Conservation (phyloP, 441 rosid species). For the Adansonia madagascariensis region DNA sequence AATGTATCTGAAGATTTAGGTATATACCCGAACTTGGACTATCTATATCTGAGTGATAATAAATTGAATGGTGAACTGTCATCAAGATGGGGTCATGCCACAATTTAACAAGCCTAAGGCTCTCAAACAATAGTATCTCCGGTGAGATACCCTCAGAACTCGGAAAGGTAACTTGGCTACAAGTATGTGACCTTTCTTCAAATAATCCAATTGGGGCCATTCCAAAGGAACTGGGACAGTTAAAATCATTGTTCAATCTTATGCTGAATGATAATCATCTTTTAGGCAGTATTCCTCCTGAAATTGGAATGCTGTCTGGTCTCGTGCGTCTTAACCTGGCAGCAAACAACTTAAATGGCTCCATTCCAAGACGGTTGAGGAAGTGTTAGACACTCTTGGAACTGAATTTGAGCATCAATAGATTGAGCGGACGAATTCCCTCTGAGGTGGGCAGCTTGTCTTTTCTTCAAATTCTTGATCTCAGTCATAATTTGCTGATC, state of each 20-base stretch:
- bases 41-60: not conserved
- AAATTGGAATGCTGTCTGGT: not conserved
- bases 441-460: not conserved
- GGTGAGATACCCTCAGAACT: not conserved
- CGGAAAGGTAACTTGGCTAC: not conserved
- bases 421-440: not conserved
- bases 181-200: not conserved
- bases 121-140: not conserved
- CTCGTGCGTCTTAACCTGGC: not conserved
- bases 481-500: not conserved
- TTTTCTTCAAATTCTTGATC: not conserved
- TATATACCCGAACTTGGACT: not conserved
- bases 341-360: not conserved
- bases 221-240: not conserved
- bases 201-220: not conserved
- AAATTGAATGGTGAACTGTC: not conserved
- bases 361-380: not conserved
- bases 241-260: not conserved
- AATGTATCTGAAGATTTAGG: not conserved
- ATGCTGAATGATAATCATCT: not conserved
- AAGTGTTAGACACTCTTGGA: not conserved
- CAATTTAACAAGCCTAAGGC: not conserved
- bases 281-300: not conserved
- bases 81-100: constrained; percentile 1
- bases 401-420: constrained; percentile 5